Base-by-base conservation (phyloP, 768 basidiomycete species). In the Mycena crocata region DNA sequence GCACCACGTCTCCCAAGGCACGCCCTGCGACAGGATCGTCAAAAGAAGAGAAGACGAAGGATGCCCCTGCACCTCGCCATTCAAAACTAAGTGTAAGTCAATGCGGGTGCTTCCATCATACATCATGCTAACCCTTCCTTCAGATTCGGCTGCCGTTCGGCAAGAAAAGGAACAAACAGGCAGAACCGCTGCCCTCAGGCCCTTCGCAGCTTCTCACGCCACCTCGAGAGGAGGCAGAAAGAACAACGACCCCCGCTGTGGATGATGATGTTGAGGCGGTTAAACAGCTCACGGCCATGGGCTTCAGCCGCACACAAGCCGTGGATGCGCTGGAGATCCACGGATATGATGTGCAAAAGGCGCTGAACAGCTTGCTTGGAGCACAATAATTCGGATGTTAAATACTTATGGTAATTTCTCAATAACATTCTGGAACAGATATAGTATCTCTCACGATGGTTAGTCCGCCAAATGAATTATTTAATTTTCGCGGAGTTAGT, bases 281-380 rank as follows among this genome's bases (percentile, higher is more conserved):
- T 24, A 93, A 90, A 73, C 90, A 92, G 74, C 81, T 99, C 42
- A 89, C 89, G 50, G 86, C 85, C 23, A 98, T 98, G 96, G 97
- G 97, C 28, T 98, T 99, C 83, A 90, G 86, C 67, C 87, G 96
- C 44, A 77, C 82, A 19, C 90, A 96, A 75, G 93, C 94, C 0
- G 87, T 98, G 9, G 85, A 85, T 15, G 95, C 96, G 15, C 83
- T 99, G 8, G 96, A 97, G 77, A 89, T 87, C 62, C 84, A 92
- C 74, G 90, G 89, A 60, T 98, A 97, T 73, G 91, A 96, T 76
- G 86, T 97, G 39, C 90, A 83, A 71, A 87, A 70, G 58, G 67
- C 62, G 84, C 57, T 67, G 51, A 67, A 67, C 66, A 55, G 66
- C 62, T 34, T 67, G 48, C 66, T 67, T 31, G 50, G 42, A 17